A percentile compares a stretch with the other conserved stretches of the same genome.
phyloP scores from a whole-genome alignment of 495 filamentous ascomycete genomes.

The Trichoderma erinaceum region DNA sequence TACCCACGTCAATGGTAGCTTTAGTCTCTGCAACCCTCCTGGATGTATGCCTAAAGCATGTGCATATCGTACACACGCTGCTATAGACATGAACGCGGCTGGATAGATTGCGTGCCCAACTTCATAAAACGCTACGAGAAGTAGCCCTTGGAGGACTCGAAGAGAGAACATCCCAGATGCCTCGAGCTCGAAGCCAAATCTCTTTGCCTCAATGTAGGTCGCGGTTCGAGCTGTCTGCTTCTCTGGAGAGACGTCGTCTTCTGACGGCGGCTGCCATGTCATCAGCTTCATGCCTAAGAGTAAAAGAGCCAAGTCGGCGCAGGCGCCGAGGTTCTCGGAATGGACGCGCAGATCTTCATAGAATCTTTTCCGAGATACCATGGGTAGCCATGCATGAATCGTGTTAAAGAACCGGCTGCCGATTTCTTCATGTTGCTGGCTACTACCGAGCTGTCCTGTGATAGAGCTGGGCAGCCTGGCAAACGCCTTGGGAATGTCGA shows the following conservation, averaged over 20 bases:
- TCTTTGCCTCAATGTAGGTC: neutral
- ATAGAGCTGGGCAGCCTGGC: neutral
- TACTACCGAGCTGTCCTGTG: neutral
- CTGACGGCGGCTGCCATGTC: neutral
- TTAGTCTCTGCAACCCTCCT: neutral
- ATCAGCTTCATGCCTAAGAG: neutral
- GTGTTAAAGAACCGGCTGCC: neutral
- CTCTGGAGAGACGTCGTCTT: neutral
- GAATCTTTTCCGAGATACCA: neutral
- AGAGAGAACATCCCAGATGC: neutral
- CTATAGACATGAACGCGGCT: neutral
- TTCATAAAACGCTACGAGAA: neutral
- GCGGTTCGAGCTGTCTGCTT: neutral
- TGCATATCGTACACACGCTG: slow-evolving; percentile 2
- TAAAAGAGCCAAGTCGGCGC: neutral
- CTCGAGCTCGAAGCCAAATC: neutral
- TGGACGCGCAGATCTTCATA: neutral
- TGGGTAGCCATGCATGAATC: neutral
- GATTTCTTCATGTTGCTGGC: neutral
- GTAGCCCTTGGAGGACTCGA: neutral
- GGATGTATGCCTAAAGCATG: neutral
- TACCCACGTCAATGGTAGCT: neutral
- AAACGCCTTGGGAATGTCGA: neutral
- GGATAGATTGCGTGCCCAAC: slow-evolving; percentile 1
- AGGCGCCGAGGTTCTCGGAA: neutral